phyloP scores from a whole-genome alignment of 2,329 filamentous ascomycete species.

The Hypoxylon sp. region DNA sequence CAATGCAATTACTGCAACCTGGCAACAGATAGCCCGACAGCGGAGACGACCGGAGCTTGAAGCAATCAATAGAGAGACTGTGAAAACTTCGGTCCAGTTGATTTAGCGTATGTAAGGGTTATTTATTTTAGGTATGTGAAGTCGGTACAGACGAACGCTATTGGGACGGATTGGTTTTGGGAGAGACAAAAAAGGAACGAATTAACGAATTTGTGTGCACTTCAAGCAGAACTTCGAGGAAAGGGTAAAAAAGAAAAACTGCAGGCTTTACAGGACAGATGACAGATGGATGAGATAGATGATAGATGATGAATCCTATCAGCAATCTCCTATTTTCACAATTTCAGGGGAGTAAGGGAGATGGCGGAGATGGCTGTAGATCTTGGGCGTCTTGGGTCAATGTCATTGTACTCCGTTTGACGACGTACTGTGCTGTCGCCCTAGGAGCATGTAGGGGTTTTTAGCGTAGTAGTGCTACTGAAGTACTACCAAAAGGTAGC shows the following conservation, averaged over 20 bases:
- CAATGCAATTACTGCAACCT: slow-evolving; percentile 17
- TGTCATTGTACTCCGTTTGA: slow-evolving; percentile 30
- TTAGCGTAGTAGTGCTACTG: not conserved
- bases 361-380: slow-evolving; percentile 13
- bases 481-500: not conserved
- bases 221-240: slow-evolving; percentile 25
- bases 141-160: slow-evolving; percentile 17
- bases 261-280: slow-evolving; percentile 9
- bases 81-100: slow-evolving; percentile 6
- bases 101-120: slow-evolving; percentile 1
- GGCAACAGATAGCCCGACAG: slow-evolving; percentile 23
- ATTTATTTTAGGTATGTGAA: slow-evolving; percentile 4
- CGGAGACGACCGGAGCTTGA: slow-evolving; percentile 18
- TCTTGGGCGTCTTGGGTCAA: slow-evolving; percentile 21
- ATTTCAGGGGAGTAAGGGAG: slow-evolving; percentile 32
- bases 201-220: slow-evolving; percentile 13
- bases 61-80: slow-evolving; percentile 25
- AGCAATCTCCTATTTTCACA: slow-evolving; percentile 42
- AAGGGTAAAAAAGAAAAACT: slow-evolving; percentile 22
- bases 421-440: slow-evolving; percentile 25
- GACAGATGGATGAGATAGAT: slow-evolving; percentile 4
- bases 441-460: not conserved
- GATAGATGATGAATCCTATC: slow-evolving; percentile 33
- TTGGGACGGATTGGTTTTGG: slow-evolving; percentile 6
- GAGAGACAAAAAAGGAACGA: slow-evolving; percentile 3